Evolutionary conservation across 345 rosid species (phyloP), one percentile per base, ranked within the genome.

Genomic region (Citrus sinensis): DNA sequence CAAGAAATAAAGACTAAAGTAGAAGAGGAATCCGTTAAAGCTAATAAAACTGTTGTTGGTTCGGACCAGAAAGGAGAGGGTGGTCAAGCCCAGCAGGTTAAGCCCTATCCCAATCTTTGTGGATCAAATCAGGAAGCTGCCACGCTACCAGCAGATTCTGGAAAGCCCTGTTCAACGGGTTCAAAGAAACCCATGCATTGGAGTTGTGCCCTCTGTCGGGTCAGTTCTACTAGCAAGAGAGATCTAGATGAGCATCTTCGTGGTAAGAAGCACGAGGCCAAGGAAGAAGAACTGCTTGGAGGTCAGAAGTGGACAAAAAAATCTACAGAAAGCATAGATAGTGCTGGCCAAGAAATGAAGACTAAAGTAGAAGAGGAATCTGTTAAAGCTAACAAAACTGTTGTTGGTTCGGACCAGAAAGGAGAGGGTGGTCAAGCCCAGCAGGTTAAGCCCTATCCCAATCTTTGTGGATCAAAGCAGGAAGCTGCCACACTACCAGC

Each of bases 171-270:
- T 63, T 24, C 46, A 34, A 70, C 37, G 29, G 68, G 67, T 71
- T 61, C 32, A 66, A 80, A 79, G 79, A 83, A 87, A 84, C 64
- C 75, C 5, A 77, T 78, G 77, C 80, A 83, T 51, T 87, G 87
- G 90, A 87, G 85, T 54, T 88, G 91, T 79, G 86, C 91, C 29
- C 74, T 85, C 19, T 90, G 93, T 80, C 80, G 56, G 78, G 51
- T 13, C 51, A 46, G 51, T 46, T 4, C 51, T 46, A 3, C 17
- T 46, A 46, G 51, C 51, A 86, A 84, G 80, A 81, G 30, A 59
- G 83, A 74, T 76, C 80, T 90, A 76, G 55, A 14, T 49, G 56
- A 54, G 22, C 20, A 1, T 54, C 58, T 16, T 54, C 0, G 1
- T 1, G 22, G 58, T 4, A 54, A 54, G 58, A 54, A 54, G n/a